A percentile compares a stretch with the other conserved stretches of the same genome.
Evolutionary conservation across 2,329 filamentous ascomycete species (phyloP).

Genomic region (Cryphonectria nitschkei): DNA sequence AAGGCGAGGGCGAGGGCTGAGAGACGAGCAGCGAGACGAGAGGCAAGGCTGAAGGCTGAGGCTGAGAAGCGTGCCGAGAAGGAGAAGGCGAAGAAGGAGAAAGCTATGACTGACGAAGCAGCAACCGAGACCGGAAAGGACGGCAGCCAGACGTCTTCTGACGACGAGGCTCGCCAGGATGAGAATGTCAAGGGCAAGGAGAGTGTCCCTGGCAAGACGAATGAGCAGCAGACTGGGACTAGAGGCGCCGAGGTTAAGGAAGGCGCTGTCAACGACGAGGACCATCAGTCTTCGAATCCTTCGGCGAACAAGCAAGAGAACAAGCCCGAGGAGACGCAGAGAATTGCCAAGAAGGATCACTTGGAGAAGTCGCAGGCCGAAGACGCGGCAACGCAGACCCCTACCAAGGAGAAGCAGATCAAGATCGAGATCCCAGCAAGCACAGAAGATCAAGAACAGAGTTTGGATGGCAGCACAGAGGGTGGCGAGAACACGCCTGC

Average conservation of each 20-base stretch:
- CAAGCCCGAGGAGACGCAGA: not conserved
- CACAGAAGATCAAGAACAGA: not conserved
- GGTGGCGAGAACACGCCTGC: slow-evolving; percentile 28
- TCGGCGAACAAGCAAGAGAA: not conserved
- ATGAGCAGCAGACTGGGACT: slow-evolving; percentile 31
- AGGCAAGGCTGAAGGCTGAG: slow-evolving; percentile 37
- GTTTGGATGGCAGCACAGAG: slow-evolving; percentile 27
- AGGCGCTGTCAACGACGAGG: slow-evolving; percentile 15
- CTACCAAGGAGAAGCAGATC: slow-evolving; percentile 39
- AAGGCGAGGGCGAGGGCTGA: slow-evolving; percentile 40
- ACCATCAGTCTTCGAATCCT: too few relatives aligned
- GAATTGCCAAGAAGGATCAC: slow-evolving; percentile 11
- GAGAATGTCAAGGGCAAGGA: slow-evolving; percentile 7
- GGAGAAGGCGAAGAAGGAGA: slow-evolving; percentile 33
- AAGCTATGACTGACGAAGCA: slow-evolving; percentile 17
- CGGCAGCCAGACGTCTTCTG: slow-evolving; percentile 13
- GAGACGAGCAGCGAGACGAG: slow-evolving; percentile 40
- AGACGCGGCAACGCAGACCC: slow-evolving; percentile 36
- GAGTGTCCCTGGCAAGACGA: not conserved
- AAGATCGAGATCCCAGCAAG: slow-evolving; percentile 37
- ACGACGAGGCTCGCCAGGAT: not conserved
- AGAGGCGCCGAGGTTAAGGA: slow-evolving; percentile 38
- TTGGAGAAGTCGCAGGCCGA: slow-evolving; percentile 34
- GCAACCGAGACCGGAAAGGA: slow-evolving; percentile 16
- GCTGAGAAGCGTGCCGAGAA: slow-evolving; percentile 38